Evolutionary conservation across 208 protist genomes (phyloP).

Genomic region (Crithidia acanthocephali): DNA sequence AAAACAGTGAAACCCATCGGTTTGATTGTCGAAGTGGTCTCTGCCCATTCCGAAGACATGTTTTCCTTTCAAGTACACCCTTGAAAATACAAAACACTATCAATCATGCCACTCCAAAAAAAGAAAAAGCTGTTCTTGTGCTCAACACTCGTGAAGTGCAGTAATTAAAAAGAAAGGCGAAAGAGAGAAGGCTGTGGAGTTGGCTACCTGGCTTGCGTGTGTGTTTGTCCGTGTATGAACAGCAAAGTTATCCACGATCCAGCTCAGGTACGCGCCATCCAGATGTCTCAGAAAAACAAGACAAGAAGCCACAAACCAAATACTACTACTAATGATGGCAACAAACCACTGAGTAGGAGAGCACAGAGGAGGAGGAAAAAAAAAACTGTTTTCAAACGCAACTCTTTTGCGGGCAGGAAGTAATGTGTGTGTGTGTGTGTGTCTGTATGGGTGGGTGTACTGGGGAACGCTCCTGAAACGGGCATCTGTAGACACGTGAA

Average conservation of each 20-base stretch:
- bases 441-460: background rate
- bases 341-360: background rate
- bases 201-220: background rate
- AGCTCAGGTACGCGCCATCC: background rate
- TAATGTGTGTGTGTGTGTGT: background rate
- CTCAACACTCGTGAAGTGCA: background rate
- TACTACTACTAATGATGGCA: background rate
- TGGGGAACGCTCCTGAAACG: conserved; percentile 18
- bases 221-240: background rate
- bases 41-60: conserved; percentile 17
- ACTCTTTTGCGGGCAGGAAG: background rate
- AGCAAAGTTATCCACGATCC: background rate
- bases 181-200: background rate
- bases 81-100: background rate
- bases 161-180: background rate
- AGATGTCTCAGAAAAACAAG: background rate
- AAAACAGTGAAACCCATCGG: background rate
- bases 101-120: background rate
- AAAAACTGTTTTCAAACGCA: background rate
- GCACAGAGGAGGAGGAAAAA: background rate
- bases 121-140: background rate
- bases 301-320: background rate
- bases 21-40: conserved; percentile 3
- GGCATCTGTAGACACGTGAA: conserved; percentile 9
- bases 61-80: background rate